Conservation (phyloP, 129 eudicot genomes). For the Glebionis coronaria region DNA sequence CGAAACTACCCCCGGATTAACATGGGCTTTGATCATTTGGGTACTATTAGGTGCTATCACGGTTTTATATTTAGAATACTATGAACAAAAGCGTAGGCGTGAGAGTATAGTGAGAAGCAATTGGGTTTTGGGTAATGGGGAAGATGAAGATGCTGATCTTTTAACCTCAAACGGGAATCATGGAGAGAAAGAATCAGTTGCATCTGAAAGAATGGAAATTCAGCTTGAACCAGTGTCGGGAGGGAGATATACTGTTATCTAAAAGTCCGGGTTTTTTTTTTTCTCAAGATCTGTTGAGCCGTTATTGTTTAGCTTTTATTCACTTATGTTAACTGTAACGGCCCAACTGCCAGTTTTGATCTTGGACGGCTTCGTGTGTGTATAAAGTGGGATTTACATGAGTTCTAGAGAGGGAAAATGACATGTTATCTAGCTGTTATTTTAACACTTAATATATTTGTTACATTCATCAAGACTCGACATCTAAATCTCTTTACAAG, state of each 20-base stretch:
- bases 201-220: slow-evolving; percentile 65
- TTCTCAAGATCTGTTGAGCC: slow-evolving; percentile 12
- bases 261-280: slow-evolving; percentile 3
- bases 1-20: slow-evolving; percentile 65
- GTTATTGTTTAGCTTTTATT: background rate
- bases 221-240: slow-evolving; percentile 70
- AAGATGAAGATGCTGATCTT: slow-evolving; percentile 82
- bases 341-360: slow-evolving; percentile 32
- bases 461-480: slow-evolving; percentile 28
- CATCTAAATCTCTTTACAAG: background rate
- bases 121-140: slow-evolving; percentile 88
- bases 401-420: slow-evolving; percentile 11
- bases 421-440: slow-evolving; percentile 22
- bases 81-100: slow-evolving; percentile 34
- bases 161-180: slow-evolving; percentile 46
- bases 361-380: slow-evolving; percentile 30
- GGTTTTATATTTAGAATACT: slow-evolving; percentile 58
- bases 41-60: slow-evolving; percentile 49
- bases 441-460: slow-evolving; percentile 5
- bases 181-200: slow-evolving; percentile 45
- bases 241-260: slow-evolving; percentile 33
- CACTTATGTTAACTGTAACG: slow-evolving; percentile 24
- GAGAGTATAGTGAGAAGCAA: slow-evolving; percentile 49
- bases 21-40: slow-evolving; percentile 89
- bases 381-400: slow-evolving; percentile 9